These are phyloP conservation scores for Oehlia diaphana DNA, from an alignment of 192 early-diverging fungal species.

Conservation along the genomic window DNA sequence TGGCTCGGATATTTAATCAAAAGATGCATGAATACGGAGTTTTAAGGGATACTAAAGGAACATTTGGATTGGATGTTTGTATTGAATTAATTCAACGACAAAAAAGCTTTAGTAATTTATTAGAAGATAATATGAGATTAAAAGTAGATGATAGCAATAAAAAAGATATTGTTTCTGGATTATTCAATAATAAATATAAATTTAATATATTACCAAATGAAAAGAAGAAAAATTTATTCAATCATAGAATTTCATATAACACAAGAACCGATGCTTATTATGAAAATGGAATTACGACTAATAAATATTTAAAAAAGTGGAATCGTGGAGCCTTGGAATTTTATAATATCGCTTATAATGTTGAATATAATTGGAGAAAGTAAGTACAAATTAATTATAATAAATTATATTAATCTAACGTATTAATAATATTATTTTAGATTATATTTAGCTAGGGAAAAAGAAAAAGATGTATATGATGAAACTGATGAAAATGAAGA, in stretches of 20 bases:
- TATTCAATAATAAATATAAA: not conserved
- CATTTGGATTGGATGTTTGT: not conserved
- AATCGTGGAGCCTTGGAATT: not conserved
- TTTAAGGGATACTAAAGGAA: not conserved
- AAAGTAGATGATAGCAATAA: too few relatives aligned
- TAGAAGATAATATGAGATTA: too few relatives aligned
- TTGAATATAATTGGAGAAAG: not conserved
- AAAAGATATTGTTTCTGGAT: not conserved
- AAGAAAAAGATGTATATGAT: too few relatives aligned
- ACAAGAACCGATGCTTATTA: not conserved
- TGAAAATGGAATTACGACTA: not conserved
- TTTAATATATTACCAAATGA: constrained; percentile 3
- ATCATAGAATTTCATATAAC: constrained; percentile 2
- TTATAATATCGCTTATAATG: not conserved
- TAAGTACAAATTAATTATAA: too few relatives aligned
- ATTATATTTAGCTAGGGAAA: too few relatives aligned
- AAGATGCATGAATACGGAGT: not conserved
- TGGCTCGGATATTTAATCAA: not conserved
- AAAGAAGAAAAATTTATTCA: not conserved
- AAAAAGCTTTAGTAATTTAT: not conserved
- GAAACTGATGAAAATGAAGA: too few relatives aligned
- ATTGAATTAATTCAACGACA: not conserved
- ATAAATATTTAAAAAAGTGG: constrained; percentile 5
- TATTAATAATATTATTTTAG: too few relatives aligned
- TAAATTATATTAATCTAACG: too few relatives aligned